Percentiles rank a stretch among this genome's conserved stretches.
Conservation (phyloP, 1,139 yeast species). For the Candida pseudoviswanathii region DNA sequence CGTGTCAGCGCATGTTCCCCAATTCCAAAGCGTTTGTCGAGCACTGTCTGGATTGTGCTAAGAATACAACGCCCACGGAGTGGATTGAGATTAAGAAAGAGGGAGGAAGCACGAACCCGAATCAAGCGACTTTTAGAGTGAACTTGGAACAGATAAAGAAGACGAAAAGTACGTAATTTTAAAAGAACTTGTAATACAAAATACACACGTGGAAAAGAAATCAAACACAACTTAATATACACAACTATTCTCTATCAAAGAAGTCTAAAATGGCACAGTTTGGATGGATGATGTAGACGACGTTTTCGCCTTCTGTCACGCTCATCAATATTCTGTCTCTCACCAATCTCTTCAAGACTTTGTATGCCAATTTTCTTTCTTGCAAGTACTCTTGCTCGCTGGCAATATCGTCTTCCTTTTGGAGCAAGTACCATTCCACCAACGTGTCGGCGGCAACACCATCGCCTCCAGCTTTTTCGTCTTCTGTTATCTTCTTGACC, state of each 20-base stretch:
- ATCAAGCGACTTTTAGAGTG: constrained; percentile 14
- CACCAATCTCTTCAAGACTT: constrained; percentile 81
- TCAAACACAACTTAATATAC: neutral
- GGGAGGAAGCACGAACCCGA: neutral
- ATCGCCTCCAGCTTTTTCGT: constrained; percentile 52
- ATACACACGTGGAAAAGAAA: neutral
- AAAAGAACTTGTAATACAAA: neutral
- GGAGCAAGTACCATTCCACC: constrained; percentile 78
- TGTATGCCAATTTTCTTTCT: constrained; percentile 72
- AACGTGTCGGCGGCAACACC: constrained; percentile 75
- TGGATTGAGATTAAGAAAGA: constrained; percentile 21
- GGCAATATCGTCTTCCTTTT: constrained; percentile 69
- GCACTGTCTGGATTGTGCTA: constrained; percentile 69
- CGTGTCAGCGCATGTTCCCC: constrained; percentile 61
- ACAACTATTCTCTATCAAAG: constrained; percentile 29
- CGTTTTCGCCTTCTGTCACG: constrained; percentile 61
- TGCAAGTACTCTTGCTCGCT: constrained; percentile 71
- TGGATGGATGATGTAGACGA: constrained; percentile 81
- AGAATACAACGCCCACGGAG: constrained; percentile 28
- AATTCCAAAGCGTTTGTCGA: constrained; percentile 60
- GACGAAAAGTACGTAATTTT: neutral
- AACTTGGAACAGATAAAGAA: constrained; percentile 8
- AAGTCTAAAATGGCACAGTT: constrained; percentile 78
- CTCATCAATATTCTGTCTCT: constrained; percentile 86
- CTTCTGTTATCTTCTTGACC: constrained; percentile 69